Percentiles rank a stretch among this genome's conserved stretches.
Conservation (phyloP, 1,284 basidiomycete genomes). For the Moesziomyces sp. region DNA sequence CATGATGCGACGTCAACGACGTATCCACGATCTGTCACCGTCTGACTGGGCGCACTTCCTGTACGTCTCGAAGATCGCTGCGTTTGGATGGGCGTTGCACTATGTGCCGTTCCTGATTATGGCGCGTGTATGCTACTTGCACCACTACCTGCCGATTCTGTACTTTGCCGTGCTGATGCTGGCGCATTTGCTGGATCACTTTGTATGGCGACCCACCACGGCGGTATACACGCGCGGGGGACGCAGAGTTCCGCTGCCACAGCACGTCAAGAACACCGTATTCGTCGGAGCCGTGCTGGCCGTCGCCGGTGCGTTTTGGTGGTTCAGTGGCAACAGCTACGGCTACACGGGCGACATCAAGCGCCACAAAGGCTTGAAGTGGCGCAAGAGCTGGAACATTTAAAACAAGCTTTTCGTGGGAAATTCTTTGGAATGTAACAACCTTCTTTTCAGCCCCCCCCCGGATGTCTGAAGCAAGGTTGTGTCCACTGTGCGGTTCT, state of each 20-base stretch:
- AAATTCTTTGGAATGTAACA: too few relatives aligned
- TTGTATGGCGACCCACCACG: slow-evolving; percentile 71
- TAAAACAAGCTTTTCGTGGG: slow-evolving; percentile 9
- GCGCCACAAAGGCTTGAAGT: slow-evolving; percentile 55
- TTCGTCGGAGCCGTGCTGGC: slow-evolving; percentile 76
- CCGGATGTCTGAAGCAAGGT: too few relatives aligned
- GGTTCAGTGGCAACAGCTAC: slow-evolving; percentile 88
- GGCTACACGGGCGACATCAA: slow-evolving; percentile 86
- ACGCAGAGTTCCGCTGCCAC: slow-evolving; percentile 69
- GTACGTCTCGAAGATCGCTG: slow-evolving; percentile 89
- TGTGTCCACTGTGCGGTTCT: too few relatives aligned
- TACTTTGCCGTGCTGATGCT: slow-evolving; percentile 95
- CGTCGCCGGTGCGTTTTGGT: slow-evolving; percentile 87
- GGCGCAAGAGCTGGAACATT: slow-evolving; percentile 67
- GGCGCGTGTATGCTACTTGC: slow-evolving; percentile 79
- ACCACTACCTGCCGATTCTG: slow-evolving; percentile 85
- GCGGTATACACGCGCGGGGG: slow-evolving; percentile 54
- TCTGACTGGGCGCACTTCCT: slow-evolving; percentile 91
- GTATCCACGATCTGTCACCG: slow-evolving; percentile 89
- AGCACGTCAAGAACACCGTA: slow-evolving; percentile 76
- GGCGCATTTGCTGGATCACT: slow-evolving; percentile 89
- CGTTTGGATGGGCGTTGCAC: slow-evolving; percentile 92
- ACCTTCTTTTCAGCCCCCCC: too few relatives aligned
- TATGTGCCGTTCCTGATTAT: slow-evolving; percentile 82
- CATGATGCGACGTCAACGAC: slow-evolving; percentile 83